These are phyloP conservation scores for Waltiozyma sp. DNA, from an alignment of 1,139 yeast genomes.

Conservation along the genomic window DNA sequence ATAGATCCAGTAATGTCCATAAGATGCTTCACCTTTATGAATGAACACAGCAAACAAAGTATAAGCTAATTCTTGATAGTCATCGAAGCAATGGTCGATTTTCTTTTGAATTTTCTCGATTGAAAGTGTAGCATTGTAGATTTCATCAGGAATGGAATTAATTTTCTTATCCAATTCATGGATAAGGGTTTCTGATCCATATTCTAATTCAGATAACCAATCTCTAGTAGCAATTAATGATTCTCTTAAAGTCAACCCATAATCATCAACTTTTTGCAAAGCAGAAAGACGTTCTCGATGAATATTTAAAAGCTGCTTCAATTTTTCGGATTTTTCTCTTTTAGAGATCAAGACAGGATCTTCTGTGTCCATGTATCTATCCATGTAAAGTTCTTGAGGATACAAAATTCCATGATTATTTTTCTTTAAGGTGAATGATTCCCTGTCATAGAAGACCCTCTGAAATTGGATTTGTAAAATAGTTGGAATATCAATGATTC, in stretches of 20 bases:
- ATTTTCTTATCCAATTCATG: constrained; percentile 19
- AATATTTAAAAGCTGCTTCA: constrained; percentile 47
- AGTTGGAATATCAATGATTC: constrained; percentile 64
- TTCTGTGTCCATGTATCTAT: constrained; percentile 71
- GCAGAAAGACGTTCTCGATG: constrained; percentile 33
- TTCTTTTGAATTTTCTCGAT: constrained; percentile 33
- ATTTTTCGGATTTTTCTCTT: constrained; percentile 47
- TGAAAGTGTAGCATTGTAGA: constrained; percentile 27
- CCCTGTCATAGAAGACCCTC: constrained; percentile 82
- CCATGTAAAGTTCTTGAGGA: constrained; percentile 68
- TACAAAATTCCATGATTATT: constrained; percentile 76
- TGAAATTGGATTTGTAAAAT: constrained; percentile 87
- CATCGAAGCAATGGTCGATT: constrained; percentile 48
- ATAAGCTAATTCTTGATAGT: constrained; percentile 58
- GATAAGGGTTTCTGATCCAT: constrained; percentile 28
- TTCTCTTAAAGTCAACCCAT: constrained; percentile 37
- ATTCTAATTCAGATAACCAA: constrained; percentile 32
- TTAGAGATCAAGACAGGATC: constrained; percentile 40
- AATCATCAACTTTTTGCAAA: constrained; percentile 33
- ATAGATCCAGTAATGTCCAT: constrained; percentile 95
- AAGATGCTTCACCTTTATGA: constrained; percentile 91
- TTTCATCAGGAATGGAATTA: constrained; percentile 28
- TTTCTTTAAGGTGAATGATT: constrained; percentile 63
- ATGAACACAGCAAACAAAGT: constrained; percentile 84
- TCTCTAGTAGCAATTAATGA: constrained; percentile 44